These are phyloP conservation scores for Litchi chinensis DNA, from an alignment of 345 rosid genomes.

Conservation along the genomic window DNA sequence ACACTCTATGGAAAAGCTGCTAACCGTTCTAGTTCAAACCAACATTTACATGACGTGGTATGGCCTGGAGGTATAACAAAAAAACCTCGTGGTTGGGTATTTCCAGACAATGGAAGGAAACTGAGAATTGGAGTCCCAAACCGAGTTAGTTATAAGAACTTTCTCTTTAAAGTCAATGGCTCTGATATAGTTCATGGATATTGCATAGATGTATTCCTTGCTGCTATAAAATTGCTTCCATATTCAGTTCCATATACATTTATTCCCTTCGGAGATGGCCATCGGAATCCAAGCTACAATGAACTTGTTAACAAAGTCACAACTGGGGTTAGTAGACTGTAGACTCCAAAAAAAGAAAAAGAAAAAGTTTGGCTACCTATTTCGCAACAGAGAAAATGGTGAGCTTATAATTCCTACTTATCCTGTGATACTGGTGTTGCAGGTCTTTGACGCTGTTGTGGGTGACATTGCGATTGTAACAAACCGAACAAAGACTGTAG, in stretches of 20 bases:
- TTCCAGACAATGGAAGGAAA: slow-evolving; percentile 75
- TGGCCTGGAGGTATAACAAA: slow-evolving; percentile 82
- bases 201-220: slow-evolving; percentile 71
- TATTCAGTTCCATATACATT: slow-evolving; percentile 81
- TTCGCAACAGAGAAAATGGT: slow-evolving; percentile 4
- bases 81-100: slow-evolving; percentile 92
- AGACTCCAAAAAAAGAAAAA: background rate
- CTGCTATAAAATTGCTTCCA: slow-evolving; percentile 69
- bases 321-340: slow-evolving; percentile 61
- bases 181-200: slow-evolving; percentile 66
- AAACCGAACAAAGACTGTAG: slow-evolving; percentile 67
- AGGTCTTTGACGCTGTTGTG: slow-evolving; percentile 82
- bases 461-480: slow-evolving; percentile 85
- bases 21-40: slow-evolving; percentile 76
- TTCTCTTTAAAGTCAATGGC: slow-evolving; percentile 53
- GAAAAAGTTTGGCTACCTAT: background rate
- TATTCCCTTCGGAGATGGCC: slow-evolving; percentile 80
- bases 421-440: slow-evolving; percentile 27
- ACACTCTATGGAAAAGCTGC: slow-evolving; percentile 55
- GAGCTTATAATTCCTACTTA: slow-evolving; percentile 6
- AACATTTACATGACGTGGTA: slow-evolving; percentile 55
- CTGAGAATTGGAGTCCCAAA: slow-evolving; percentile 78
- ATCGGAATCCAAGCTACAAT: slow-evolving; percentile 63
- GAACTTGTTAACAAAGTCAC: slow-evolving; percentile 64
- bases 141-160: slow-evolving; percentile 60